Base-by-base conservation (phyloP, 352 stramenopile species). In the Pythium coloratum region DNA sequence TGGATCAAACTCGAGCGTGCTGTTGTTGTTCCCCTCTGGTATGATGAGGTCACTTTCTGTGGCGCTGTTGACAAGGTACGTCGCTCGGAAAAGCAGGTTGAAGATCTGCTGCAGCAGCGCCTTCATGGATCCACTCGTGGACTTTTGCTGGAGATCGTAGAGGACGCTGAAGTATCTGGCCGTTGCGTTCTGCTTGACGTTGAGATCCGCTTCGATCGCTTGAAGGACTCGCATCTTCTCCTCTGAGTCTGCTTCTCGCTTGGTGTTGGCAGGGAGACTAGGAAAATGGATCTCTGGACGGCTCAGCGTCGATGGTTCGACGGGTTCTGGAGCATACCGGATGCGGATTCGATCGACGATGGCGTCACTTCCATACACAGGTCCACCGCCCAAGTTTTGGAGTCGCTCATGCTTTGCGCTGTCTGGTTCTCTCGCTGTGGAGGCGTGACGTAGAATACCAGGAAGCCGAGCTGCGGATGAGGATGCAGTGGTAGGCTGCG, bases 171-270 rank as follows among this genome's bases (percentile, higher is more conserved):
- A 84, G 57, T 69, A 78, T 4, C 49, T 73, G 26, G 67, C 59
- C 2, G 81, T 84, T 6, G 57, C 13, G 18, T 18, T 16, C 28
- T 70, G 66, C 51, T 73, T 77, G 38, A 12, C n/a, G 6, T 3
- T 1, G 0, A 74, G 13, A 16, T 60, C 18, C 10, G 20, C 20
- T 50, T 98, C 94, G 74, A 98, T 93, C 13, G 89, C 97, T 61
- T 69, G 82, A 1, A 98, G 70, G 1, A 88, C 90, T 46, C 90
- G 91, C 6, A 71, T 14, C 13, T 20, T 57, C 58, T 62, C 65
- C n/a, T 44, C 82, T 79, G 49, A 97, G 81, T 90, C 90, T 96
- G 56, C 80, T 89, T 91, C 92, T 96, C 71, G 92, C 71, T 34
- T 86, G 66, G 20, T 38, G 26, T 49, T 55, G 8, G 62, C 95